These are phyloP conservation scores for Cercospora citrullina DNA, from an alignment of 2,329 filamentous ascomycete genomes.

Conservation along the genomic window DNA sequence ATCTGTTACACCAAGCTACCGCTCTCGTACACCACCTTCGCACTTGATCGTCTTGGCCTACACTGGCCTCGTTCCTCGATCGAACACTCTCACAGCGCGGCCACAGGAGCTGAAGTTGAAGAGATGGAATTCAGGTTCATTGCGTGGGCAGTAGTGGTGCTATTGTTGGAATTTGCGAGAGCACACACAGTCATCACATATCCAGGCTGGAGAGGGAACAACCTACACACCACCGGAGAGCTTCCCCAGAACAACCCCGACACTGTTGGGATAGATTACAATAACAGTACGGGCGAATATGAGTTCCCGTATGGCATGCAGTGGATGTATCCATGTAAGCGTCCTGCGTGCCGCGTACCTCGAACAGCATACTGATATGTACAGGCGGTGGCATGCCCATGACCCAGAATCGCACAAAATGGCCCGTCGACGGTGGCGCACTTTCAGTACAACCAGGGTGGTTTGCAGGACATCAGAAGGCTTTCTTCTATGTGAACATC, in stretches of 20 bases:
- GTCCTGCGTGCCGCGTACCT: no score
- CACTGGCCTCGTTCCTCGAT: no score
- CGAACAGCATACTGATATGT: no score
- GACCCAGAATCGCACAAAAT: constrained; percentile 82
- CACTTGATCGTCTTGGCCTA: no score
- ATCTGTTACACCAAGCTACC: no score
- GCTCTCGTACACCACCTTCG: no score
- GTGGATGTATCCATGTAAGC: constrained; percentile 86
- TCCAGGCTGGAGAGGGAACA: constrained; percentile 84
- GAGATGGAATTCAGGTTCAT: no score
- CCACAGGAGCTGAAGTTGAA: no score
- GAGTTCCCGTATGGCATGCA: constrained; percentile 78
- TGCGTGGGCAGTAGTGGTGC: no score
- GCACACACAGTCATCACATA: constrained; percentile 86
- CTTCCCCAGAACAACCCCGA: constrained; percentile 40
- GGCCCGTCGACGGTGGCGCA: constrained; percentile 86
- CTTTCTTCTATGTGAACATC: constrained; percentile 86
- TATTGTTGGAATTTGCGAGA: no score
- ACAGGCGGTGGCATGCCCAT: constrained; percentile 79
- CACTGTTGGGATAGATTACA: constrained; percentile 49
- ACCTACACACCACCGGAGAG: constrained; percentile 72
- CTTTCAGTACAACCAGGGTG: constrained; percentile 89
- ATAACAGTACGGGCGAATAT: constrained; percentile 17
- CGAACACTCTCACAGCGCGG: no score
- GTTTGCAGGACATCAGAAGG: constrained; percentile 84